Conservation (phyloP, 805 yeast species). For the Barnettozyma wickerhamii region DNA sequence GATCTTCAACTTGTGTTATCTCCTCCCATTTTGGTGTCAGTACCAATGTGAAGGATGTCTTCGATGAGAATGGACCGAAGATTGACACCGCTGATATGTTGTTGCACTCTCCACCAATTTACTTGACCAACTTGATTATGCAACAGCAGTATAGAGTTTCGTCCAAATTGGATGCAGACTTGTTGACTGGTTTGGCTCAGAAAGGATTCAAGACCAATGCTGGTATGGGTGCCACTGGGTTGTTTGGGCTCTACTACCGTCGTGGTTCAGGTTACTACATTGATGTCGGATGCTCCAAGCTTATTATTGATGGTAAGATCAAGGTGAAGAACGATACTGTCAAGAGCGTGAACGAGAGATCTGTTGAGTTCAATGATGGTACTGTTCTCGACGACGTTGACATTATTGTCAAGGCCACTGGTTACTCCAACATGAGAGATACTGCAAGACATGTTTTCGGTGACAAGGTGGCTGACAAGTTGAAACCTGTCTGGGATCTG, state of each 20-base stretch:
- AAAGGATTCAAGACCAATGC: slow-evolving; percentile 38
- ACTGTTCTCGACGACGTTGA: slow-evolving; percentile 30
- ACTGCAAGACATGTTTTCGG: slow-evolving; percentile 37
- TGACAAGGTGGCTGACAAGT: slow-evolving; percentile 30
- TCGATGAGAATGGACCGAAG: slow-evolving; percentile 34
- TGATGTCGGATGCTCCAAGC: slow-evolving; percentile 40
- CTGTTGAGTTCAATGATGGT: slow-evolving; percentile 39
- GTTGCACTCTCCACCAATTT: slow-evolving; percentile 32
- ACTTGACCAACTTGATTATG: slow-evolving; percentile 31
- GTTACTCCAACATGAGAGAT: slow-evolving; percentile 38
- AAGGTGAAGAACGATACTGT: slow-evolving; percentile 34
- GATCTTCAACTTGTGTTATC: slow-evolving; percentile 42
- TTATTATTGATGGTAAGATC: slow-evolving; percentile 36
- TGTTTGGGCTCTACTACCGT: slow-evolving; percentile 35
- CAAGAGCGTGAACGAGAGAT: slow-evolving; percentile 32
- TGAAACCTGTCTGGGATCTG: slow-evolving; percentile 39
- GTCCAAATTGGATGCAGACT: slow-evolving; percentile 29
- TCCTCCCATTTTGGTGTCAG: slow-evolving; percentile 32
- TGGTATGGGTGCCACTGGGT: slow-evolving; percentile 41
- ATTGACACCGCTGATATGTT: slow-evolving; percentile 37
- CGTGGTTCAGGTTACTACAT: slow-evolving; percentile 45
- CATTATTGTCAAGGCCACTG: slow-evolving; percentile 41
- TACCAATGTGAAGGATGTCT: slow-evolving; percentile 30
- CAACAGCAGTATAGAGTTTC: slow-evolving; percentile 34
- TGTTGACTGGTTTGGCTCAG: slow-evolving; percentile 29